These are phyloP conservation scores for Penicillium sp. DNA, from an alignment of 2,329 filamentous ascomycete species.

Conservation along the genomic window DNA sequence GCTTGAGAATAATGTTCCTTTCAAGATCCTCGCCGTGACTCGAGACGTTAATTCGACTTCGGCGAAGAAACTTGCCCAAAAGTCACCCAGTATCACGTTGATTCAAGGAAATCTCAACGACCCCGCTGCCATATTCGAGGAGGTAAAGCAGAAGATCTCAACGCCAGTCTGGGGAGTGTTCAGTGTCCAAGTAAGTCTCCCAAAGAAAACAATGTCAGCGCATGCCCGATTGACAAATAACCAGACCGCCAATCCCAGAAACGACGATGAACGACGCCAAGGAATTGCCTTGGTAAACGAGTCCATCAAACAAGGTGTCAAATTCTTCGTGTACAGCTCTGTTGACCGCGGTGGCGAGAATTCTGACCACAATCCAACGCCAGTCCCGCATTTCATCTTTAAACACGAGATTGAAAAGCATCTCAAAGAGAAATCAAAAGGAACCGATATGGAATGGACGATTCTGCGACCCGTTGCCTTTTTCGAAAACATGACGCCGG, in stretches of 20 bases:
- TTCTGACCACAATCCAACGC: slow-evolving; percentile 53
- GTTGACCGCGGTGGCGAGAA: slow-evolving; percentile 63
- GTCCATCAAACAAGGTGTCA: slow-evolving; percentile 55
- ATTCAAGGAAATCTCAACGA: slow-evolving; percentile 60
- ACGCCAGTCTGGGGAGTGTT: slow-evolving; percentile 59
- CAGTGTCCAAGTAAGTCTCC: slow-evolving; percentile 54
- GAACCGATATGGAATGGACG: slow-evolving; percentile 57
- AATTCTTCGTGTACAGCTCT: slow-evolving; percentile 63
- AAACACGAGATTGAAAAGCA: slow-evolving; percentile 64
- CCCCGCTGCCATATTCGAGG: slow-evolving; percentile 50
- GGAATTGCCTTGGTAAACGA: slow-evolving; percentile 60
- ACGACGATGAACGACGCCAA: slow-evolving; percentile 50
- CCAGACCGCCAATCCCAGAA: neutral
- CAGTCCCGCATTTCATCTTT: slow-evolving; percentile 61
- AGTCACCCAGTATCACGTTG: slow-evolving; percentile 50
- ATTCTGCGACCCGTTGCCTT: slow-evolving; percentile 63
- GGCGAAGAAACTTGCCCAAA: slow-evolving; percentile 42
- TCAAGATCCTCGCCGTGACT: slow-evolving; percentile 60
- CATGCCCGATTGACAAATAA: neutral
- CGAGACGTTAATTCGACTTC: slow-evolving; percentile 53
- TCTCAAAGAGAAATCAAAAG: slow-evolving; percentile 50
- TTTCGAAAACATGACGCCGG: slow-evolving; percentile 56
- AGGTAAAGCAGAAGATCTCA: slow-evolving; percentile 39
- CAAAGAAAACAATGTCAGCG: neutral
- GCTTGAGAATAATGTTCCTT: slow-evolving; percentile 32